Evolutionary conservation across 129 eudicot species (phyloP).

Genomic region (Cynara cardunculus): DNA sequence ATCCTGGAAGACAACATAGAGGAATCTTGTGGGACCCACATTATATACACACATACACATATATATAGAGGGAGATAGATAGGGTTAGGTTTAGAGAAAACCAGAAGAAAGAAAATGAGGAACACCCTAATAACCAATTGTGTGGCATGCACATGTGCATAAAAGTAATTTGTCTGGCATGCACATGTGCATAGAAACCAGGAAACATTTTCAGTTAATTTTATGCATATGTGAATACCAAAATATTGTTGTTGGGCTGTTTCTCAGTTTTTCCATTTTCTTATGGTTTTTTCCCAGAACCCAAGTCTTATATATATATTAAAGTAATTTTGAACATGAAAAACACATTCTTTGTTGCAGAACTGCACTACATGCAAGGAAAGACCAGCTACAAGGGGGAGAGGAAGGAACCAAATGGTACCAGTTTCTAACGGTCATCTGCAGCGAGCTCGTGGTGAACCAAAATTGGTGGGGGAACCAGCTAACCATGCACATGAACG

Average conservation of each 20-base stretch:
- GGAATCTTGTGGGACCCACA: neutral
- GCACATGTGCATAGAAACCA: neutral
- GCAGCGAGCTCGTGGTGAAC: conserved; percentile 27
- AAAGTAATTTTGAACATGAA: neutral
- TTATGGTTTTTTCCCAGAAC: neutral
- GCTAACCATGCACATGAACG: conserved; percentile 23
- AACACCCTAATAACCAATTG: neutral
- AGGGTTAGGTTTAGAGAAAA: neutral
- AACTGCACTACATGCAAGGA: conserved; percentile 18
- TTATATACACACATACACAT: no score
- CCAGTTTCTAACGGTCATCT: conserved; percentile 14
- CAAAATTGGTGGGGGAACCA: conserved; percentile 18
- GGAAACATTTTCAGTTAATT: neutral
- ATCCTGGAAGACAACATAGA: neutral
- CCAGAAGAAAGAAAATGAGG: neutral
- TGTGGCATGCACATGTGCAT: neutral
- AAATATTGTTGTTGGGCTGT: neutral
- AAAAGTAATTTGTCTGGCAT: neutral
- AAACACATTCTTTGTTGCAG: conserved; percentile 5
- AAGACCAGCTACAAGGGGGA: conserved; percentile 29
- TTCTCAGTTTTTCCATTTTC: neutral
- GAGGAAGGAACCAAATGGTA: conserved; percentile 41
- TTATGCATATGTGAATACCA: neutral
- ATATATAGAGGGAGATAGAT: no score
- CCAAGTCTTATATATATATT: neutral